Base-by-base conservation (phyloP, 306 rosid species). In the Sindora glabra region DNA sequence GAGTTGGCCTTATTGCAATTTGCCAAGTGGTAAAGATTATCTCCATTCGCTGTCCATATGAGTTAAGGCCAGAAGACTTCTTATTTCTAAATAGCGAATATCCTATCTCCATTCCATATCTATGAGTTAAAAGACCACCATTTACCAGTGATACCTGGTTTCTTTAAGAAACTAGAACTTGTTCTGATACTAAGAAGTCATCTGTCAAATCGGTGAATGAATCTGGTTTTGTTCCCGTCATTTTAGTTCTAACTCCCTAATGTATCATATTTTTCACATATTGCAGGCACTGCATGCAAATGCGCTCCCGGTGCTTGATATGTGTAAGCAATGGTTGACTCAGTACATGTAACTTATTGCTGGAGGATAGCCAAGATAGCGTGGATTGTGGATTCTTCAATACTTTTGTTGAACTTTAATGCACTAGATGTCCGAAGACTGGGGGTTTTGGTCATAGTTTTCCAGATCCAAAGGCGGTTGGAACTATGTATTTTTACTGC, bases 271-370 rank as follows among this genome's bases (percentile, higher is more conserved):
- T 61, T 24, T 25, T 29, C 18, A 19, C 59, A 24, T 67, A 67
- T 80, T 72, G 81, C 86, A 92, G 98, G 98, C 96, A 50, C 74
- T 88, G 56, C 98, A 92, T 75, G 95, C 96, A 15, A 92, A 83
- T 76, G 95, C 98, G 5, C 98, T 88, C 70, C 95, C 96, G 0
- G 98, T 92, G 70, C 95, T 92, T 52, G 98, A 92, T 72, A 88
- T 92, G 96, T 92, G 98, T 76, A 92, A 92, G 78, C 98, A 92
- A 58, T 92, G 98, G 98, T 74, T 92, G 85, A 95, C 96, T 67
- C 95, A 85, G 74, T 85, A 83, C 77, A 88, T 92, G 98, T 92
- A 80, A 74, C 39, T 29, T 29, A 42, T 64, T 59, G 58, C 68
- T 58, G 19, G 63, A 53, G 51, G 52, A 48, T 22, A 18, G 30